phyloP scores from a whole-genome alignment of 148 eudicot genomes.

The Fagopyrum esculentum region DNA sequence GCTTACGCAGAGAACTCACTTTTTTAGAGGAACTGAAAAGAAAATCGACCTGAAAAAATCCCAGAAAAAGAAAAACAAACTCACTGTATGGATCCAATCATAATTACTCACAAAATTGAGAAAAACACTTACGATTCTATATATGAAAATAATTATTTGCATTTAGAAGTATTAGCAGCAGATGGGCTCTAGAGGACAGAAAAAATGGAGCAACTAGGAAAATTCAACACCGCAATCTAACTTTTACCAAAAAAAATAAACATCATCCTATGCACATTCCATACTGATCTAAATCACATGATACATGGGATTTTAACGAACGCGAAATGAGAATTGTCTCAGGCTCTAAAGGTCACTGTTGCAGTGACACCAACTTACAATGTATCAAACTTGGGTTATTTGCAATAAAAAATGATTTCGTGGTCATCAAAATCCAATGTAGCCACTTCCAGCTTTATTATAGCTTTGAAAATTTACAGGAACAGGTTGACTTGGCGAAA shows the following conservation, averaged over 20 bases:
- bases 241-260: not conserved
- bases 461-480: not conserved
- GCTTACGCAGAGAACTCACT: conserved; percentile 64
- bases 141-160: not conserved
- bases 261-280: not conserved
- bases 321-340: too few species aligned
- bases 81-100: not conserved
- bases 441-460: not conserved
- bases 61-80: not conserved
- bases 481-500: not conserved
- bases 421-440: not conserved
- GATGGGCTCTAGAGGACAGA: not conserved
- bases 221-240: not conserved
- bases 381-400: not conserved
- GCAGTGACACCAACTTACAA: too few species aligned
- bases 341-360: too few species aligned
- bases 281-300: not conserved
- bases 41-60: conserved; percentile 68
- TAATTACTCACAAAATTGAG: not conserved
- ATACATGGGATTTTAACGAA: too few species aligned
- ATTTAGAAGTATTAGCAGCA: not conserved
- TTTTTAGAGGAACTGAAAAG: conserved; percentile 77
- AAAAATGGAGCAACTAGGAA: not conserved
- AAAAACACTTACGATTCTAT: not conserved
- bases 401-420: not conserved